Evolutionary conservation across 768 basidiomycete genomes (phyloP).

Genomic region (Calocybe indica): DNA sequence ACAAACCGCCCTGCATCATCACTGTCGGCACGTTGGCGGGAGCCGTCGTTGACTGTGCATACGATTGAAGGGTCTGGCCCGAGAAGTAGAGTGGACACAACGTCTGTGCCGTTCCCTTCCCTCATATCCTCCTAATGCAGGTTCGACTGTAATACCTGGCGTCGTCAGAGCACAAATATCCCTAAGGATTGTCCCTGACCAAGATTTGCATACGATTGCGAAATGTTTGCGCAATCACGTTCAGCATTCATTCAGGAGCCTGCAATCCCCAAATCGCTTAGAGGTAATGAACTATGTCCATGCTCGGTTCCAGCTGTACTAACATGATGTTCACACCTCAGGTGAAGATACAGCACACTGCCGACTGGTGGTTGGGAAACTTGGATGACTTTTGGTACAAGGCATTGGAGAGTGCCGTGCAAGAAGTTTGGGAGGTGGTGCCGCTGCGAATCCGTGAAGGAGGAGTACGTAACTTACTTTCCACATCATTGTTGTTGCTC

Average conservation of each 20-base stretch:
- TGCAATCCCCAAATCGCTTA: constrained; percentile 68
- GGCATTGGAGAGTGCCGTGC: constrained; percentile 75
- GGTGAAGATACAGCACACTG: constrained; percentile 77
- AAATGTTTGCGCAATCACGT: constrained; percentile 56
- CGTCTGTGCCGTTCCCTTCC: background rate
- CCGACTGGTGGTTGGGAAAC: constrained; percentile 96
- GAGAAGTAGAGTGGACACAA: constrained; percentile 42
- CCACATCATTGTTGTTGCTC: constrained; percentile 2
- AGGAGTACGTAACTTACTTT: constrained; percentile 51
- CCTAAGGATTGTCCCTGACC: constrained; percentile 92
- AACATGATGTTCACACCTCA: constrained; percentile 19
- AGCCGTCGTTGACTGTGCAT: constrained; percentile 88
- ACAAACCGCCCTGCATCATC: constrained; percentile 63
- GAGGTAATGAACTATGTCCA: constrained; percentile 35
- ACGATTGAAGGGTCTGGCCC: constrained; percentile 80
- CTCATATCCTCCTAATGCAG: constrained; percentile 26
- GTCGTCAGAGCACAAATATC: constrained; percentile 82
- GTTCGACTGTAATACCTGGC: constrained; percentile 85
- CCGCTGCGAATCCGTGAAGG: constrained; percentile 91
- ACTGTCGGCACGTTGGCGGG: constrained; percentile 78
- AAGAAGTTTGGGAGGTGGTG: constrained; percentile 80
- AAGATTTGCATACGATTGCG: constrained; percentile 68
- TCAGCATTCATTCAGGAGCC: constrained; percentile 43
- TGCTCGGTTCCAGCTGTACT: background rate
- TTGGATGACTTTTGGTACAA: constrained; percentile 83